Percentiles rank a stretch among this genome's conserved stretches.
Evolutionary conservation across 805 yeast genomes (phyloP).

Genomic region (Yamadazyma endophytica): DNA sequence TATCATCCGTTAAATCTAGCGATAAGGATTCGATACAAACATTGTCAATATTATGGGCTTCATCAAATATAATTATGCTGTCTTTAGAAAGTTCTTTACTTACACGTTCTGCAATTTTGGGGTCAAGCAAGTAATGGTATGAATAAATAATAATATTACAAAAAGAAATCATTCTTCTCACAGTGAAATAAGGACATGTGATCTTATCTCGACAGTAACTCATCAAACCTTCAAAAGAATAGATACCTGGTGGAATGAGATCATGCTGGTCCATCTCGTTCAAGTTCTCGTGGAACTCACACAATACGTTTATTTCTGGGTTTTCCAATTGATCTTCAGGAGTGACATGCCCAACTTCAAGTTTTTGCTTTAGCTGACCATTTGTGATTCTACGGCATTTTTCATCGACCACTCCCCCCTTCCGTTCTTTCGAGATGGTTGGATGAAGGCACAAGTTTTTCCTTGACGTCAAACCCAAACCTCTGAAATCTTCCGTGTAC

Average conservation of each 20-base stretch:
- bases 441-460: slow-evolving; percentile 94
- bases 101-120: slow-evolving; percentile 94
- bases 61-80: slow-evolving; percentile 92
- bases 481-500: slow-evolving; percentile 84
- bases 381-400: slow-evolving; percentile 92
- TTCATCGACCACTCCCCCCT: slow-evolving; percentile 93
- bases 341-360: slow-evolving; percentile 47
- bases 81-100: slow-evolving; percentile 89
- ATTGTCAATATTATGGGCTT: slow-evolving; percentile 97
- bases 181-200: slow-evolving; percentile 95
- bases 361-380: slow-evolving; percentile 72
- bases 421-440: slow-evolving; percentile 76
- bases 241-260: slow-evolving; percentile 88
- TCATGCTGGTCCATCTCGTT: slow-evolving; percentile 84
- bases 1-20: slow-evolving; percentile 86
- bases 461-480: slow-evolving; percentile 90
- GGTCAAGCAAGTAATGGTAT: slow-evolving; percentile 93
- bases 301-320: slow-evolving; percentile 41
- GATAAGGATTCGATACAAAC: slow-evolving; percentile 96
- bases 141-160: slow-evolving; percentile 95
- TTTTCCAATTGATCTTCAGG: slow-evolving; percentile 49
- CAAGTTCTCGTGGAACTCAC: slow-evolving; percentile 89
- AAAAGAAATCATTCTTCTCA: slow-evolving; percentile 93
- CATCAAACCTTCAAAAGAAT: slow-evolving; percentile 81
- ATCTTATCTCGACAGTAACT: slow-evolving; percentile 73